Base-by-base conservation (phyloP, 2,329 filamentous ascomycete species). In the Pseudocercospora vitis region DNA sequence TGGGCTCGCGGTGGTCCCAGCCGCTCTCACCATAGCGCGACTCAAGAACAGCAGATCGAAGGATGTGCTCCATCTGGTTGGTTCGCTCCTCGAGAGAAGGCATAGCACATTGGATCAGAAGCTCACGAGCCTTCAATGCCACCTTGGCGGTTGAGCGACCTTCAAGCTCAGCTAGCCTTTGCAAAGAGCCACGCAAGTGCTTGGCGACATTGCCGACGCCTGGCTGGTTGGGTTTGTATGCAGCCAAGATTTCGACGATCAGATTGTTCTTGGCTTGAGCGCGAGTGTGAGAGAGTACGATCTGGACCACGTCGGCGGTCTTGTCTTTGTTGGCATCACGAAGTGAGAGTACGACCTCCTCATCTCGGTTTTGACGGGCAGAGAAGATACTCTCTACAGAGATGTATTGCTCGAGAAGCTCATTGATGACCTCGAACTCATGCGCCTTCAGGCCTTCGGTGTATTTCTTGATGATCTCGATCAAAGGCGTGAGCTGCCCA, bases 291-390 rank as follows among this genome's bases (percentile, higher is more conserved):
- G 94, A 97, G 21, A 99, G 82, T 3, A 96, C 92, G 16, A 83
- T 91, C 68, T 94, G 86, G 14, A 96, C 86, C 57, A 97, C 89
- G 70, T 86, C 87, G 64, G 79, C 71, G 61, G 95, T 87, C 68
- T 95, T 89, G 28, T 97, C 94, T 78, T 92, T 96, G 80, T 99
- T 87, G 76, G 95, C 88, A 63, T 99, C 94, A 78, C 94, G 88
- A 12, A 99, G 88, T 72, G 87, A 89, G 49, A 99, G 82, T 57
- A 99, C 86, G 59, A 96, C 91, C 66, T 95, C 91, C 70, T 99
- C 94, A 61, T 97, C 91, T 63, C 95, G 89, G 59, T 82, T 82
- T 60, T 88, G 88, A 60, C 89, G 86, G 44, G 87, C 87, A 31
- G 89, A 89, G 78, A 99, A 99, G 35, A 95, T 82, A 60, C 81